Conservation (phyloP, 169 alveolate genomes). For the Toxoplasma gondii region DNA sequence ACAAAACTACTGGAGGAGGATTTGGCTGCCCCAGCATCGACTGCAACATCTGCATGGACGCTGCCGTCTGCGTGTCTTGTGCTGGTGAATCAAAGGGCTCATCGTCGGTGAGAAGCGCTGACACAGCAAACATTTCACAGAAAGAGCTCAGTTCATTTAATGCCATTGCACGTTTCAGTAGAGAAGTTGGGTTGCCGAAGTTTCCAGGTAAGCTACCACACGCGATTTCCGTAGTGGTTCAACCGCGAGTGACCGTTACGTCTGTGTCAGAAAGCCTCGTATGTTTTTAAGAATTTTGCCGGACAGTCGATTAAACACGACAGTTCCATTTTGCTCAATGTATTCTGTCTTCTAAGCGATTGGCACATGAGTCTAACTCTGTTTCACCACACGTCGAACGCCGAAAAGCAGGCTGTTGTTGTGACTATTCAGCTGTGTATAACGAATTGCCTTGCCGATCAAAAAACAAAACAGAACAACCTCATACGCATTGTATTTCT, state of each 20-base stretch:
- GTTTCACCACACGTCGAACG: neutral
- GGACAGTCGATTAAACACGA: too few relatives aligned
- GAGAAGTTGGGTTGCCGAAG: neutral
- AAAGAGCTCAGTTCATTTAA: too few relatives aligned
- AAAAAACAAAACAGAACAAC: too few relatives aligned
- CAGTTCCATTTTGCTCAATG: too few relatives aligned
- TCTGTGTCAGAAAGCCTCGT: too few relatives aligned
- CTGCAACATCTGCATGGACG: neutral
- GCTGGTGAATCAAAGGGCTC: neutral
- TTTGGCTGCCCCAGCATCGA: neutral
- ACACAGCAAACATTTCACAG: neutral
- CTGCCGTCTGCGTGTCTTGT: conserved; percentile 3
- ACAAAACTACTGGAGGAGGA: neutral
- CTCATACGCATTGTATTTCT: too few relatives aligned
- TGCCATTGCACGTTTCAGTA: neutral
- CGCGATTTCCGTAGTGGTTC: neutral
- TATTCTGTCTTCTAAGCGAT: too few relatives aligned
- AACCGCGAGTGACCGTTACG: too few relatives aligned
- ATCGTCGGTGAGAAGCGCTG: conserved; percentile 11
- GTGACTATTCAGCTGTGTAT: neutral
- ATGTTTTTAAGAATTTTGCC: too few relatives aligned
- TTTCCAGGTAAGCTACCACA: neutral
- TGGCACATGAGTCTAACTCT: too few relatives aligned
- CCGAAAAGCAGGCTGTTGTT: neutral
- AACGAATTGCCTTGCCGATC: neutral